Evolutionary conservation across 2,329 filamentous ascomycete species (phyloP).

Genomic region (Arthrinium phaeospermum): DNA sequence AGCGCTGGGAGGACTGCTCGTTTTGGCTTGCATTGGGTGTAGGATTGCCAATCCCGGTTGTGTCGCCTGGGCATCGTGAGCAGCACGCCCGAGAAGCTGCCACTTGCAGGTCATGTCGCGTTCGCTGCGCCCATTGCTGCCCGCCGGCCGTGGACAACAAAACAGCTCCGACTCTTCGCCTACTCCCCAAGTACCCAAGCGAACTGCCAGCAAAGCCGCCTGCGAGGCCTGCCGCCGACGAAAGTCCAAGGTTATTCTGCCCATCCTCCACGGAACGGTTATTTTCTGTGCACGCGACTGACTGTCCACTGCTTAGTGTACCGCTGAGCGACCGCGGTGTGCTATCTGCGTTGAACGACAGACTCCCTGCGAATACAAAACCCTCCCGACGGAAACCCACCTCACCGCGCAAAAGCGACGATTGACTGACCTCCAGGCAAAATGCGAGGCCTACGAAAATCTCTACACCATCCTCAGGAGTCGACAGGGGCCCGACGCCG

Average conservation of each 20-base stretch:
- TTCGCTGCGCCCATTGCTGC: constrained; percentile 24
- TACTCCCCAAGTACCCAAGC: constrained; percentile 15
- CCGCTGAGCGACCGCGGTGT: constrained; percentile 33
- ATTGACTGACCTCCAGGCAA: constrained; percentile 32
- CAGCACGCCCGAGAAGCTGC: constrained; percentile 14
- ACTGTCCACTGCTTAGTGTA: constrained; percentile 30
- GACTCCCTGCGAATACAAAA: constrained; percentile 33
- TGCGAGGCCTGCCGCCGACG: constrained; percentile 24
- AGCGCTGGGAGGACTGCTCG: constrained; percentile 2
- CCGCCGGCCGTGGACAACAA: constrained; percentile 21
- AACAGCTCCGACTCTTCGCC: constrained; percentile 16
- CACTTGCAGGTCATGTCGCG: constrained; percentile 22
- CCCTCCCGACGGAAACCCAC: constrained; percentile 34
- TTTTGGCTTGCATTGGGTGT: background rate
- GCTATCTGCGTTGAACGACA: constrained; percentile 32
- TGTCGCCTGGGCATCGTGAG: constrained; percentile 17
- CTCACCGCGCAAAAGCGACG: constrained; percentile 32
- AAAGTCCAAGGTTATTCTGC: constrained; percentile 24
- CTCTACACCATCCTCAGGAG: constrained; percentile 30
- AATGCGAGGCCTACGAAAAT: constrained; percentile 31
- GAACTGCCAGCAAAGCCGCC: constrained; percentile 23
- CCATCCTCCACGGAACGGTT: background rate
- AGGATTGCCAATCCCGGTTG: constrained; percentile 6
- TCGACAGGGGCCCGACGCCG: constrained; percentile 28
- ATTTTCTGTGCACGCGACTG: background rate